These are phyloP conservation scores for Lentinula edodes DNA, from an alignment of 768 basidiomycete species.

Conservation along the genomic window DNA sequence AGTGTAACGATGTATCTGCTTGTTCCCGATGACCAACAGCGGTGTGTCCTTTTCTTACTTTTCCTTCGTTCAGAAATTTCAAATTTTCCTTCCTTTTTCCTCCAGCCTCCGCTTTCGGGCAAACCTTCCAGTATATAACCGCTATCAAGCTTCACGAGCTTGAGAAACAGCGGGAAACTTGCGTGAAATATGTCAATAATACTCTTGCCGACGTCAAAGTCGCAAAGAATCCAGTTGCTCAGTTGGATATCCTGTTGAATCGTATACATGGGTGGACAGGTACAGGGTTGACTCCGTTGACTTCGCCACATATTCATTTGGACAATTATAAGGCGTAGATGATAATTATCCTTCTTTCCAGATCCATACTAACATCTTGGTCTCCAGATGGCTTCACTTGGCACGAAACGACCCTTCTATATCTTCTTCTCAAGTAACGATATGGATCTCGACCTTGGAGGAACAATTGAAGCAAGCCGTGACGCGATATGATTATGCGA, in stretches of 20 bases:
- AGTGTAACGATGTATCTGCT: not conserved
- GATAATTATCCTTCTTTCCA: not conserved
- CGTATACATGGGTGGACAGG: conserved; percentile 4
- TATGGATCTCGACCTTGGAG: conserved; percentile 12
- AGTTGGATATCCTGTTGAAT: not conserved
- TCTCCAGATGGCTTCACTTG: not conserved
- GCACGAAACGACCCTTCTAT: conserved; percentile 6
- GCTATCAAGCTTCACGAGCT: conserved; percentile 8
- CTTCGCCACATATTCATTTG: not conserved
- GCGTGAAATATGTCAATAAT: not conserved
- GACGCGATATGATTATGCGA: conserved; percentile 13
- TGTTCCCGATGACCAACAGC: not conserved
- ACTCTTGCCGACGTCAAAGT: not conserved
- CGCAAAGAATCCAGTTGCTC: conserved; percentile 6
- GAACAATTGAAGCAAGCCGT: conserved; percentile 10
- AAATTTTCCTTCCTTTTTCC: not conserved
- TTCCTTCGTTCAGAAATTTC: not conserved
- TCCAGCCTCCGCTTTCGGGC: conserved; percentile 2
- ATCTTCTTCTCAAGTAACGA: not conserved
- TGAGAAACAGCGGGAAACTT: conserved; percentile 5
- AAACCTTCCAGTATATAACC: conserved; percentile 9
- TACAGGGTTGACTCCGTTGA: not conserved
- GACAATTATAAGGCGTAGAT: not conserved
- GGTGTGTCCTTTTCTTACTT: not conserved
- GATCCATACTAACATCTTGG: not conserved